Evolutionary conservation across 2,329 filamentous ascomycete species (phyloP), one percentile per base, ranked within the genome.

Genomic region (Claviceps sorghi): DNA sequence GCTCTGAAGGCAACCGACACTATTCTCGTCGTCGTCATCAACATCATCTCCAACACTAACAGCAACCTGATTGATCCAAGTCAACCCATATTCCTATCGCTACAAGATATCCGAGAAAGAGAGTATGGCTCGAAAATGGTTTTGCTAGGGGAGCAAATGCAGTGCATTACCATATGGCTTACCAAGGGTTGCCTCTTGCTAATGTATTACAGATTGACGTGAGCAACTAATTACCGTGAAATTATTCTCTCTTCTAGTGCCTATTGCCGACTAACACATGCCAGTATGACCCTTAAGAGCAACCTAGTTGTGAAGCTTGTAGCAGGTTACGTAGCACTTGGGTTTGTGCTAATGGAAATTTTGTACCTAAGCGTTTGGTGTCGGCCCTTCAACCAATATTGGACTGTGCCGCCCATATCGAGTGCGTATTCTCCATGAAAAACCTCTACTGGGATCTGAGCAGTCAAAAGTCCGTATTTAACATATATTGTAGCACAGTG

Each of bases 91-190:
- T 63, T 0, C 55, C 61, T 3, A 65, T 82, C 78, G 0, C 67
- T 72, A 0, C 55, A 66, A 0, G 69, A 68, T 38, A 69, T 73
- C 47, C 58, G 56, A 3, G 65, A 69, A 34, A 67, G 77, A 48
- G 61, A 67, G 0, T 66, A 62, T 40, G 80, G 80, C 11, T 81
- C 77, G 46, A 83, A 83, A 69, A 74, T 79, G 67, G 79, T 82
- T 1, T 68, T 82, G 40, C 73, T 81, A 9, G 75, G 78, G 2
- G 80, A 84, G 57, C 71, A 82, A 63, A 73, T 76, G 59, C 83
- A 85, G 67, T 68, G 82, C 19, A 67, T 79, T 50, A 73, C 75
- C 10, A 76, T 77, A 32, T 82, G 76, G 73, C 63, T 68, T 0
- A 69, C 79, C 56, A 82, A 82, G 61, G 63, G 68, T 9, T 81